These are phyloP conservation scores for Linum trigynum DNA, from an alignment of 345 rosid genomes.

Conservation along the genomic window DNA sequence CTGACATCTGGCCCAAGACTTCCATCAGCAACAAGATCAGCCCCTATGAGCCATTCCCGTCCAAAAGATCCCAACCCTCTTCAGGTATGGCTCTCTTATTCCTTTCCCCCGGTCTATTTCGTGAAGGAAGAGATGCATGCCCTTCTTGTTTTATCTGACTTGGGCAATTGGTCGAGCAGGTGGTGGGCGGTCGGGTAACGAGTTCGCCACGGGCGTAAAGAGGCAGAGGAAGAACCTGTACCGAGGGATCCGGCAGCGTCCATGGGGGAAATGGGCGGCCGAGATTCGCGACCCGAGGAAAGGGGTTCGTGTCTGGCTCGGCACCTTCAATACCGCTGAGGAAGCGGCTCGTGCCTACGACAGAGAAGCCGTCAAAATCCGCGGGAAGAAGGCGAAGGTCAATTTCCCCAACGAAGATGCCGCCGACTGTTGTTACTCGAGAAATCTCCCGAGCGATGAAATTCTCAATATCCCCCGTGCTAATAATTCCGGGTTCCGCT, in stretches of 20 bases:
- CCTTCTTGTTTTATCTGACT: background rate
- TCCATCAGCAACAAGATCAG: constrained; percentile 15
- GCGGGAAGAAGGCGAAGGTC: constrained; percentile 79
- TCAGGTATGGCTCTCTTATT: constrained; percentile 29
- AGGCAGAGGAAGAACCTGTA: constrained; percentile 70
- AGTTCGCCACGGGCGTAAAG: constrained; percentile 18
- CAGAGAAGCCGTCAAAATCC: constrained; percentile 68
- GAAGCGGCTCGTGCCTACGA: constrained; percentile 93
- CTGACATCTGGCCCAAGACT: constrained; percentile 49
- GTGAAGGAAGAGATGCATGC: no score
- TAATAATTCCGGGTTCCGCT: constrained; percentile 20
- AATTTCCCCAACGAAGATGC: constrained; percentile 70
- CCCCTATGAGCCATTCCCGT: constrained; percentile 15
- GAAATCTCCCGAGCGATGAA: background rate
- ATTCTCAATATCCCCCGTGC: background rate
- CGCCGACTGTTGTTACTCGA: constrained; percentile 4
- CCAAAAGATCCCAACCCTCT: constrained; percentile 20
- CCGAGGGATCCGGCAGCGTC: constrained; percentile 86
- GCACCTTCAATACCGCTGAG: constrained; percentile 82
- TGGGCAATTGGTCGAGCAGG: constrained; percentile 30
- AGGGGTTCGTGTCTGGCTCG: constrained; percentile 93
- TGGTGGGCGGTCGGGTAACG: constrained; percentile 31
- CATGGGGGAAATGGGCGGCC: constrained; percentile 98
- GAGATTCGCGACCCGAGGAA: constrained; percentile 93
- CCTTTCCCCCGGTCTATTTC: background rate